phyloP scores from a whole-genome alignment of 768 basidiomycete genomes.

The Pleurotus giganteus region DNA sequence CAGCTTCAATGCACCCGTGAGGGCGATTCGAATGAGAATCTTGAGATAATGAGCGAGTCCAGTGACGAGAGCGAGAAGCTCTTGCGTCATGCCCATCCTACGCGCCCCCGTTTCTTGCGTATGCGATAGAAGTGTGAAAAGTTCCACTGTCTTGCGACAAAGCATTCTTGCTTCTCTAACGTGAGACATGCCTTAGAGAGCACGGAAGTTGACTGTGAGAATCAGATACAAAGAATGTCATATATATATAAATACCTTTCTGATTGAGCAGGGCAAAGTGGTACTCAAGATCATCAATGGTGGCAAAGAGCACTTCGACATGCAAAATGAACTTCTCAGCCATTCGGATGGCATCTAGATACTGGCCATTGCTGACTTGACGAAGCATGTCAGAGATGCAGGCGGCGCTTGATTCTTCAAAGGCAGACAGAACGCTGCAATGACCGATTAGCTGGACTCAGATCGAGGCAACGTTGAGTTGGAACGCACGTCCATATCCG shows the following conservation, averaged over 20 bases:
- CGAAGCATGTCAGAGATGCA: conserved; percentile 99
- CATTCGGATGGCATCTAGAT: conserved; percentile 96
- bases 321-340: conserved; percentile 98
- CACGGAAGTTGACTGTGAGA: conserved; percentile 1
- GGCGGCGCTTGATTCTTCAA: conserved; percentile 98
- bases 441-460: conserved; percentile 10
- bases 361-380: conserved; percentile 95
- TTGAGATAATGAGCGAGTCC: conserved; percentile 99
- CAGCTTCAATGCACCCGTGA: conserved; percentile 93
- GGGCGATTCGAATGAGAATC: conserved; percentile 96
- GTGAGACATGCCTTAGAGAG: conserved; percentile 84
- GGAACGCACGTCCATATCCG: conserved; percentile 93
- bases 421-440: conserved; percentile 85
- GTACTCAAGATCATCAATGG: conserved; percentile 94
- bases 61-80: conserved; percentile 93
- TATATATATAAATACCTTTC: conserved; percentile 61
- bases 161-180: conserved; percentile 98
- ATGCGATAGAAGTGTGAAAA: conserved; percentile 94
- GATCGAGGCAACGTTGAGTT: conserved; percentile 3
- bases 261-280: conserved; percentile 75
- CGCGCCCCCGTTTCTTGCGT: conserved; percentile 91
- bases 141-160: conserved; percentile 97
- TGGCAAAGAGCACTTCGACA: conserved; percentile 95
- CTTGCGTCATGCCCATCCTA: conserved; percentile 95
- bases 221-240: background rate